Evolutionary conservation across 768 basidiomycete genomes (phyloP).

Genomic region (Pleurotus sapidus): DNA sequence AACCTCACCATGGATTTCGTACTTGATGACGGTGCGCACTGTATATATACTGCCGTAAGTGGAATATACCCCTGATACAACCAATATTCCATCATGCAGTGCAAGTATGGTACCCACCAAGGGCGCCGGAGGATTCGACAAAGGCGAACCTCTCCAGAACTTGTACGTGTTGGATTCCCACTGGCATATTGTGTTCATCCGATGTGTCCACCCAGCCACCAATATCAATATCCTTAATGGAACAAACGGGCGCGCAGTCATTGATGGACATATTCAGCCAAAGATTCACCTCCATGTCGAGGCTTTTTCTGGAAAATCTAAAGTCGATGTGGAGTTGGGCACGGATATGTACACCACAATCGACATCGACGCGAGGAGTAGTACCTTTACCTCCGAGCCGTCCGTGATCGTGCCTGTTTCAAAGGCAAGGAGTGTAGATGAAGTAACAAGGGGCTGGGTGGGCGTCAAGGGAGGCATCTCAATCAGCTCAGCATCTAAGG

Average conservation of each 20-base stretch:
- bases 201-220: neutral
- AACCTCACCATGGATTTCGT: neutral
- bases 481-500: neutral
- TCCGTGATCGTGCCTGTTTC: too few relatives aligned
- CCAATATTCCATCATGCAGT: neutral
- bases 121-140: neutral
- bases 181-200: too few relatives aligned
- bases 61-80: neutral
- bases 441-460: neutral
- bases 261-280: neutral
- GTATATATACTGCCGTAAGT: neutral
- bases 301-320: neutral
- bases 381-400: too few relatives aligned
- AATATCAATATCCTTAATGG: neutral
- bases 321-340: neutral
- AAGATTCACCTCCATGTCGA: neutral
- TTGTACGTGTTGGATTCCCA: neutral
- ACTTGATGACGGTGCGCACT: neutral
- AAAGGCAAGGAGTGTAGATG: too few relatives aligned
- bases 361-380: neutral
- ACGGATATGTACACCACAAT: neutral
- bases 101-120: slow-evolving; percentile 1
- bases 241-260: neutral
- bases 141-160: neutral
- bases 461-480: neutral